phyloP scores from a whole-genome alignment of 768 basidiomycete species.

The Tylopilus felleus region DNA sequence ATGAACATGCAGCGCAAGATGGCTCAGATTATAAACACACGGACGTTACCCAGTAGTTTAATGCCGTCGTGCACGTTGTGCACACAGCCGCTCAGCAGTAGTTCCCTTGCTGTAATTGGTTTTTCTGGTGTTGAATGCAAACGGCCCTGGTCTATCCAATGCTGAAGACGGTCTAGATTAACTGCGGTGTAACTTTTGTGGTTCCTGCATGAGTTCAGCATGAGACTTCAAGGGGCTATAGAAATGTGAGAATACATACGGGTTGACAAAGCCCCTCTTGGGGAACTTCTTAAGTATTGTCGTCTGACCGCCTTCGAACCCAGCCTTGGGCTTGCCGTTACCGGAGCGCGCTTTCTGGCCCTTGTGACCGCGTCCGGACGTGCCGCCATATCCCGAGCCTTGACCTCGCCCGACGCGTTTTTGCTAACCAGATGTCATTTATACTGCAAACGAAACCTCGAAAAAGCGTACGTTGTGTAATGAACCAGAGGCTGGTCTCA shows the following conservation, averaged over 20 bases:
- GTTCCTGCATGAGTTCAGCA: slow-evolving; percentile 47
- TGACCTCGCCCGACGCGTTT: slow-evolving; percentile 94
- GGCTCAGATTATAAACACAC: slow-evolving; percentile 22
- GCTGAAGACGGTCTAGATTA: slow-evolving; percentile 83
- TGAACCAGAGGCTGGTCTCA: slow-evolving; percentile 67
- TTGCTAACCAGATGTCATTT: slow-evolving; percentile 50
- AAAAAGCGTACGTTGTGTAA: slow-evolving; percentile 53
- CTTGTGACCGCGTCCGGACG: slow-evolving; percentile 91
- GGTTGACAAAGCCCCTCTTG: slow-evolving; percentile 91
- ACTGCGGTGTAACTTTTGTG: slow-evolving; percentile 76
- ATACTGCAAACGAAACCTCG: background rate
- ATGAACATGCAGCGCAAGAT: background rate
- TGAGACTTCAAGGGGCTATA: background rate
- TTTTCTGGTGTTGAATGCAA: slow-evolving; percentile 71
- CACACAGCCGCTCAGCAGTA: slow-evolving; percentile 83
- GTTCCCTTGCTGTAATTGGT: slow-evolving; percentile 84
- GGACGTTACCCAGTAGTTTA: slow-evolving; percentile 83
- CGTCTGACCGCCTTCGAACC: slow-evolving; percentile 97
- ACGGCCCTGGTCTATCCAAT: slow-evolving; percentile 87
- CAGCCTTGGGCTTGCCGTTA: slow-evolving; percentile 71
- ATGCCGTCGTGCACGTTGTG: slow-evolving; percentile 89
- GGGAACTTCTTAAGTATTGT: slow-evolving; percentile 88
- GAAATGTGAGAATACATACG: slow-evolving; percentile 48
- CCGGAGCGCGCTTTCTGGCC: slow-evolving; percentile 94
- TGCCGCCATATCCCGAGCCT: slow-evolving; percentile 87